A percentile compares a stretch with the other conserved stretches of the same genome.
These are phyloP conservation scores for Xerocomus brunneocitrinus DNA, from an alignment of 768 basidiomycete genomes.

Conservation along the genomic window DNA sequence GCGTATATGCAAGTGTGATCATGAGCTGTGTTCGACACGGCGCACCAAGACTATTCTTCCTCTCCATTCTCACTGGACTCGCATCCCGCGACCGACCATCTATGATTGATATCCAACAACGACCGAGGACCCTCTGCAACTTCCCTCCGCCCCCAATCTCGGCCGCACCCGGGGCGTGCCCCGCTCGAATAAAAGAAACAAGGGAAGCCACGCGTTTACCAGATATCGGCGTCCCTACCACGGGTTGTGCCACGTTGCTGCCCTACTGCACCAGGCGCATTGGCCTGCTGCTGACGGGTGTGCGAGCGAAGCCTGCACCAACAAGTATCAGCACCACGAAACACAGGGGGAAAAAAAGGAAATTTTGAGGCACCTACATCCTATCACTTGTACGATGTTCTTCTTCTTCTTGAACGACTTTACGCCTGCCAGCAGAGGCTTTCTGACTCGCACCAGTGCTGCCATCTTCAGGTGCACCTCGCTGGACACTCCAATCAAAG, in stretches of 20 bases:
- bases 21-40: constrained; percentile 13
- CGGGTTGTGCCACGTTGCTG: constrained; percentile 40
- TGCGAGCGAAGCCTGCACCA: constrained; percentile 74
- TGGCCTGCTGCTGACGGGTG: constrained; percentile 70
- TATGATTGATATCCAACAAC: constrained; percentile 31
- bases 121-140: constrained; percentile 32
- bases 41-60: constrained; percentile 23
- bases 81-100: constrained; percentile 31
- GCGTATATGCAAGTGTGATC: constrained; percentile 5
- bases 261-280: constrained; percentile 45
- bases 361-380: constrained; percentile 56
- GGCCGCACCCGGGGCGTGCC: constrained; percentile 43
- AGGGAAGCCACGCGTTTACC: constrained; percentile 34
- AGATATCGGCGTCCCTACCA: constrained; percentile 44
- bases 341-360: constrained; percentile 11
- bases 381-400: constrained; percentile 78
- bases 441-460: constrained; percentile 59
- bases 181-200: constrained; percentile 32
- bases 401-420: constrained; percentile 82
- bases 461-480: constrained; percentile 64
- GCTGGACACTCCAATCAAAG: constrained; percentile 96
- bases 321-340: constrained; percentile 13
- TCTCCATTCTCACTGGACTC: constrained; percentile 15
- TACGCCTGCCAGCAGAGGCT: constrained; percentile 59
- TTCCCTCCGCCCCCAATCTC: constrained; percentile 38